A percentile compares a stretch with the other conserved stretches of the same genome.
Conservation (phyloP, 169 alveolate genomes). For the Plasmodium cynomolgi region DNA sequence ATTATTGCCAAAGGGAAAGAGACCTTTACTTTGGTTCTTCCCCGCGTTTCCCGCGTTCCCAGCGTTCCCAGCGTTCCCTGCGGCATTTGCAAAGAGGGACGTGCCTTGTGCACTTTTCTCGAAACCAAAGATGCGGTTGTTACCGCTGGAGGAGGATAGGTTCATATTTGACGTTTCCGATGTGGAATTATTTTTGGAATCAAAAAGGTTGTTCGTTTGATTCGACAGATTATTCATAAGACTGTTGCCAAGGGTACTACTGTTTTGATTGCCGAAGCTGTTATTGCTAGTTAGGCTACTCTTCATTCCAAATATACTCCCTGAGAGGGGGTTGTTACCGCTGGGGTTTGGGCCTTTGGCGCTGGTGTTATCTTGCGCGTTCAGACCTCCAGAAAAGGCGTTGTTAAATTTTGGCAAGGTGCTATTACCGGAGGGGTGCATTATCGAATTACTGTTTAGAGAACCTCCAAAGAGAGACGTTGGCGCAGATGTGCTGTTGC, state of each 20-base stretch:
- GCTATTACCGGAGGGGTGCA: background rate
- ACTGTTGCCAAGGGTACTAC: background rate
- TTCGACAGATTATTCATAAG: constrained; percentile 1
- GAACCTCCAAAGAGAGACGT: constrained; percentile 11
- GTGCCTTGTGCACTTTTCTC: constrained; percentile 1
- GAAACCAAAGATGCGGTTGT: constrained; percentile 17
- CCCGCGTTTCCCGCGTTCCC: no score
- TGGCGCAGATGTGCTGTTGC: background rate
- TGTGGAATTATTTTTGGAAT: background rate
- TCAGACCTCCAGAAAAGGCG: constrained; percentile 4
- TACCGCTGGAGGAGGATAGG: background rate
- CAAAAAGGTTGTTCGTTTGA: constrained; percentile 3
- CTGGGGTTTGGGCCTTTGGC: background rate
- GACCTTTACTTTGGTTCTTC: background rate
- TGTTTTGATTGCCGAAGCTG: background rate
- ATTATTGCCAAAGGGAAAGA: background rate
- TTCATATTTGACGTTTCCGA: constrained; percentile 6
- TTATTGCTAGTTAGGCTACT: background rate
- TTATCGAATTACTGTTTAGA: background rate
- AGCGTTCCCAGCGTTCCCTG: no score
- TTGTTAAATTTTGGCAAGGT: background rate
- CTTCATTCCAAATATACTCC: constrained; percentile 10
- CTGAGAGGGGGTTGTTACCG: background rate
- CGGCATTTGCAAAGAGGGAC: constrained; percentile 15
- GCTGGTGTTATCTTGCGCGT: background rate